Conservation (phyloP, 148 eudicot genomes). For the Diospyros kaki region DNA sequence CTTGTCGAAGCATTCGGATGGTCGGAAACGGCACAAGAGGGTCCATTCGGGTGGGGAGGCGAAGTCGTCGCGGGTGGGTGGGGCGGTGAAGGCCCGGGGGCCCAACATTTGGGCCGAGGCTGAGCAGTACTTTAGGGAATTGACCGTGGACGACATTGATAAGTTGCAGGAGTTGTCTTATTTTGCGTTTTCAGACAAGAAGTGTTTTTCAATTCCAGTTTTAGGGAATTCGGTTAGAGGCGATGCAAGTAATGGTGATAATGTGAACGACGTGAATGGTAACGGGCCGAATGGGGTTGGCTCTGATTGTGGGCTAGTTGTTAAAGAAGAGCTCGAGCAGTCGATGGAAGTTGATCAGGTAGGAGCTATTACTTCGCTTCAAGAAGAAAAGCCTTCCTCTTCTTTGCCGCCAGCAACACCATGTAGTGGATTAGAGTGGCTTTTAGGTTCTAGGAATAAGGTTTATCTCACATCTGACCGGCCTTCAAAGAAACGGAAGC, state of each 20-base stretch:
- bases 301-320: slow-evolving; percentile 2
- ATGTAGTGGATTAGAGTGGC: slow-evolving; percentile 81
- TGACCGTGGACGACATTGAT: slow-evolving; percentile 59
- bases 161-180: slow-evolving; percentile 37
- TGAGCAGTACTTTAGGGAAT: slow-evolving; percentile 80
- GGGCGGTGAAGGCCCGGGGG: slow-evolving; percentile 39
- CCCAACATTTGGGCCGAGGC: slow-evolving; percentile 54
- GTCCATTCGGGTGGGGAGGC: slow-evolving; percentile 40
- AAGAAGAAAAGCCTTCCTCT: slow-evolving; percentile 16
- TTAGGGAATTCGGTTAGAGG: slow-evolving; percentile 21
- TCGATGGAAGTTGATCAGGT: slow-evolving; percentile 40
- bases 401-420: slow-evolving; percentile 18
- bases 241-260: not conserved
- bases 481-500: slow-evolving; percentile 88
- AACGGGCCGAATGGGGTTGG: slow-evolving; percentile 14
- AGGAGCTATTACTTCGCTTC: slow-evolving; percentile 4
- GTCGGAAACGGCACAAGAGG: slow-evolving; percentile 71
- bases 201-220: slow-evolving; percentile 45
- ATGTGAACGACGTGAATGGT: slow-evolving; percentile 16
- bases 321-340: slow-evolving; percentile 24
- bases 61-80: slow-evolving; percentile 39
- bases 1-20: slow-evolving; percentile 53
- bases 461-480: slow-evolving; percentile 66
- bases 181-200: slow-evolving; percentile 25
- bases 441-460: slow-evolving; percentile 86